phyloP scores from a whole-genome alignment of 78 protist species.

The Guillardia theta region DNA sequence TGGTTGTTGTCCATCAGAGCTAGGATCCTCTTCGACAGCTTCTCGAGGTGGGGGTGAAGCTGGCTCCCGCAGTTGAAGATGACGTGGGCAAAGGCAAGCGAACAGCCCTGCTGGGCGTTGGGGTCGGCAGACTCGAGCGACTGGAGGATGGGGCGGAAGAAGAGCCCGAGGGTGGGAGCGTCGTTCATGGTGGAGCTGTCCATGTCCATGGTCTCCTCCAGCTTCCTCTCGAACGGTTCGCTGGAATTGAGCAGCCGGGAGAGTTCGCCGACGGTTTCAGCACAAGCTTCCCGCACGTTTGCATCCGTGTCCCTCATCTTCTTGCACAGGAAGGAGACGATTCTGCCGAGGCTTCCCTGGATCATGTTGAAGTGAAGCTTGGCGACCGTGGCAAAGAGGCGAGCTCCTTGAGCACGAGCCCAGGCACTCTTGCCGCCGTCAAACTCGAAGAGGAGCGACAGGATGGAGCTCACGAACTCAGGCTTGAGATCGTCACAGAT shows the following conservation, averaged over 20 bases:
- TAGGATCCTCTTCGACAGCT: not conserved
- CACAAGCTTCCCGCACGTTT: slow-evolving; percentile 14
- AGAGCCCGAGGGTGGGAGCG: not conserved
- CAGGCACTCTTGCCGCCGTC: not conserved
- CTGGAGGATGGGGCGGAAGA: not conserved
- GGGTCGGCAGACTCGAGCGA: not conserved
- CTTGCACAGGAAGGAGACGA: not conserved
- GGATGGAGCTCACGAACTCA: not conserved
- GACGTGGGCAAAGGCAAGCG: not conserved
- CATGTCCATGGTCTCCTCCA: not conserved
- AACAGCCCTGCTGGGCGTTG: not conserved
- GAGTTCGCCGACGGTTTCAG: not conserved
- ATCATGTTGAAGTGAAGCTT: not conserved
- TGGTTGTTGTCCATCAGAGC: not conserved
- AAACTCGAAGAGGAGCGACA: not conserved
- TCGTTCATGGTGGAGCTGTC: not conserved
- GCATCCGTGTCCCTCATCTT: not conserved
- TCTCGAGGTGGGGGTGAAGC: slow-evolving; percentile 5
- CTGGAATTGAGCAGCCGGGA: not conserved
- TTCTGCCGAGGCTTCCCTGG: not conserved
- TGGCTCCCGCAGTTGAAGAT: not conserved
- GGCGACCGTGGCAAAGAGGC: not conserved
- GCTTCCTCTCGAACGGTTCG: not conserved
- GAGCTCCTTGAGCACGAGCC: not conserved
- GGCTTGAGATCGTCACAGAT: not conserved